These are phyloP conservation scores for Cyclanthera cordifolia DNA, from an alignment of 306 rosid genomes.

Conservation along the genomic window DNA sequence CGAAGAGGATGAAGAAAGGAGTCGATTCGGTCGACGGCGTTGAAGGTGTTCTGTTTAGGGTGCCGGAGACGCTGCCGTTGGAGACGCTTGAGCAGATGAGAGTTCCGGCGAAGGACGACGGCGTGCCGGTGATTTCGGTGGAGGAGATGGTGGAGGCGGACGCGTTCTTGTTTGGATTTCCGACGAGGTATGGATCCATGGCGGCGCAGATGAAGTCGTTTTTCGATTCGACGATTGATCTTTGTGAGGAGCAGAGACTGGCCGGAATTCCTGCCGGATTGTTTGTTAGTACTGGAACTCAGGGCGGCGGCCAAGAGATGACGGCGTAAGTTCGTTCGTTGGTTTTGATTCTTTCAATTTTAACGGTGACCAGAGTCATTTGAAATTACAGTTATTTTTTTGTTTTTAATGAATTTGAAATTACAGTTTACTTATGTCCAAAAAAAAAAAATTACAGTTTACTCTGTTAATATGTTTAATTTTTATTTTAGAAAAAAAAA, in stretches of 20 bases:
- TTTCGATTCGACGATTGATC: constrained; percentile 68
- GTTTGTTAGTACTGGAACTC: constrained; percentile 90
- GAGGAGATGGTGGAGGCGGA: constrained; percentile 53
- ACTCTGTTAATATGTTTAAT: too few relatives aligned
- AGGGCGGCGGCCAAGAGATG: constrained; percentile 99
- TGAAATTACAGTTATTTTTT: too few relatives aligned
- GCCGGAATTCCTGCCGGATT: constrained; percentile 92
- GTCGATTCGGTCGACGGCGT: constrained; percentile 67
- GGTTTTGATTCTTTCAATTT: too few relatives aligned
- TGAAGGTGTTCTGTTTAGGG: constrained; percentile 67
- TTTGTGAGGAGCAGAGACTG: constrained; percentile 84
- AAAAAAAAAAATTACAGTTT: too few relatives aligned
- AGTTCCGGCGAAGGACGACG: constrained; percentile 58
- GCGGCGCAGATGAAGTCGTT: constrained; percentile 98
- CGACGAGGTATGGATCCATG: constrained; percentile 84
- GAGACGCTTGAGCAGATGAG: constrained; percentile 54
- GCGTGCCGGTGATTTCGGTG: constrained; percentile 51
- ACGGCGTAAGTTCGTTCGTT: constrained; percentile 47
- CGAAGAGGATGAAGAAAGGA: constrained; percentile 69
- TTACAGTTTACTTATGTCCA: too few relatives aligned
- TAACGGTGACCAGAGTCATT: not conserved
- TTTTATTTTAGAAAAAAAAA: too few relatives aligned
- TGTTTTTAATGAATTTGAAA: too few relatives aligned
- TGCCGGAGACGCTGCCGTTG: constrained; percentile 65
- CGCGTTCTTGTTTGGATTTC: constrained; percentile 77